A percentile compares a stretch with the other conserved stretches of the same genome.
Evolutionary conservation across 148 eudicot genomes (phyloP).

Genomic region (Diospyros lotus): DNA sequence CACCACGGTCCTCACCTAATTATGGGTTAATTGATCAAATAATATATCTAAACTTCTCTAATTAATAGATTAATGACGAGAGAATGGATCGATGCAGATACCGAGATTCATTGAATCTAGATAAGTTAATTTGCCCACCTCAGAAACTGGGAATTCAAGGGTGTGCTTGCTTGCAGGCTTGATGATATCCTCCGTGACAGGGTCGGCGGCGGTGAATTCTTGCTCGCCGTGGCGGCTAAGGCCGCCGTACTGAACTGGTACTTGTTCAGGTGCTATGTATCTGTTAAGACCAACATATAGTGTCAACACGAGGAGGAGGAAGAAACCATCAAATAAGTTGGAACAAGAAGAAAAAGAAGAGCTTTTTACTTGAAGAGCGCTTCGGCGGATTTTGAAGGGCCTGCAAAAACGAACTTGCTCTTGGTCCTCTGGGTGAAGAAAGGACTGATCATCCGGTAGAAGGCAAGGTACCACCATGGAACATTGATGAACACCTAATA

Average conservation of each 20-base stretch:
- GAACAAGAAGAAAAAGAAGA: constrained; percentile 9
- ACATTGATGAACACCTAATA: constrained; percentile 72
- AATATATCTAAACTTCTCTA: no score
- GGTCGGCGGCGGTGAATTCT: constrained; percentile 62
- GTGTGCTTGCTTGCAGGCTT: constrained; percentile 71
- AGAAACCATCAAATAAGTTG: neutral
- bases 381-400: constrained; percentile 75
- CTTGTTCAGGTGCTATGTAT: constrained; percentile 82
- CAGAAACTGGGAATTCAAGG: constrained; percentile 69
- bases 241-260: constrained; percentile 94
- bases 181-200: constrained; percentile 55
- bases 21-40: no score
- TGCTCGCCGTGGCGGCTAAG: constrained; percentile 72
- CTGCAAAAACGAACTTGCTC: constrained; percentile 91
- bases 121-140: constrained; percentile 47
- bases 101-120: neutral
- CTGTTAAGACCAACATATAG: constrained; percentile 44
- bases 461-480: constrained; percentile 88
- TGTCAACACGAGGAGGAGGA: neutral
- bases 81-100: no score
- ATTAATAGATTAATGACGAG: no score
- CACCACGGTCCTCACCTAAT: no score
- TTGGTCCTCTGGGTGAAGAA: constrained; percentile 86
- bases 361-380: constrained; percentile 78
- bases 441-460: constrained; percentile 67